phyloP scores from a whole-genome alignment of 2,329 filamentous ascomycete genomes.

The Sporothrix luriei region DNA sequence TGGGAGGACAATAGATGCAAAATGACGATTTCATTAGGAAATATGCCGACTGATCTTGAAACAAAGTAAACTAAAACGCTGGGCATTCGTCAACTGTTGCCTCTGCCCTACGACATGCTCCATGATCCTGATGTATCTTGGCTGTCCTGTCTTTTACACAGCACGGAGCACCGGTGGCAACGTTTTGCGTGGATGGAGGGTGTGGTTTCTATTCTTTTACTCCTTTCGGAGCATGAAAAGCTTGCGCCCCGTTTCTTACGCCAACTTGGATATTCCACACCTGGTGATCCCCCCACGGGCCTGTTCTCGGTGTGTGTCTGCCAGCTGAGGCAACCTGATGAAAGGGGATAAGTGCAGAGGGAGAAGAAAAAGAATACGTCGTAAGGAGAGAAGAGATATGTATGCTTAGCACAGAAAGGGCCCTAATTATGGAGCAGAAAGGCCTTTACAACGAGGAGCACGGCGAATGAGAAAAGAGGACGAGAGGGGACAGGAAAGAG shows the following conservation, averaged over 20 bases:
- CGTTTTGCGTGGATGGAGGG: too few species aligned
- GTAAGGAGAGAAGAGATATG: too few species aligned
- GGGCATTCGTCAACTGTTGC: neutral
- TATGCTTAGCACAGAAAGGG: constrained; percentile 1
- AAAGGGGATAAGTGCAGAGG: neutral
- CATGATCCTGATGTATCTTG: neutral
- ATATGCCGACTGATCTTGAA: neutral
- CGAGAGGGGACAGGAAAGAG: neutral
- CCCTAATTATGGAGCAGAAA: neutral
- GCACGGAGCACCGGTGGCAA: neutral
- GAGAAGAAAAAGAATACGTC: neutral
- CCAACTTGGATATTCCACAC: too few species aligned
- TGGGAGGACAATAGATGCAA: too few species aligned
- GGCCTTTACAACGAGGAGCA: too few species aligned
- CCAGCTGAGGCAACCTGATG: too few species aligned
- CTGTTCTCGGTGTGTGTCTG: too few species aligned
- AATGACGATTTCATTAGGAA: neutral
- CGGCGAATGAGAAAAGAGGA: neutral
- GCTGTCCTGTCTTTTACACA: neutral
- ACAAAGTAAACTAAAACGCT: neutral
- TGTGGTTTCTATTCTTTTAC: neutral
- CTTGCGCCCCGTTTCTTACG: too few species aligned
- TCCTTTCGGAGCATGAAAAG: neutral
- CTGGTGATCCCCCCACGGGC: too few species aligned
- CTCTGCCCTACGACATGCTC: neutral